Evolutionary conservation across 441 rosid genomes (phyloP), one percentile per base, ranked within the genome.

Genomic region (Pelargonium fulgidum): DNA sequence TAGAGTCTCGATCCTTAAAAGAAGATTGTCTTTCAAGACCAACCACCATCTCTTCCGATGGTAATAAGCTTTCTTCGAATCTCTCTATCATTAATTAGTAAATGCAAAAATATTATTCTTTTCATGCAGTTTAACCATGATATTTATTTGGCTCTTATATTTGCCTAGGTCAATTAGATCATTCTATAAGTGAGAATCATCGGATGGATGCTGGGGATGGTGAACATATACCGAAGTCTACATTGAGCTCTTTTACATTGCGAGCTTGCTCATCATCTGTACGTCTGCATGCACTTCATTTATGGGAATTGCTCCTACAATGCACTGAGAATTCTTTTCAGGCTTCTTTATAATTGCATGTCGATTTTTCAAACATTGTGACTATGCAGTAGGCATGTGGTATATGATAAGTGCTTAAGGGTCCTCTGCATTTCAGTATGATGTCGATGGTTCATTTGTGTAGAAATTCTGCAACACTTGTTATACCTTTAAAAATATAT

Each of bases 211-310:
- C 65, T 81, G 64, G 72, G 39, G 65, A 64, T 73, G 78, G 73
- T 77, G 81, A 66, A 74, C 66, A 65, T 66, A 61, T 50, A 68
- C 76, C 70, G n/a, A 82, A 73, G 73, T 20, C 83, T 12, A 68
- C 74, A 3, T 64, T 72, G 33, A 77, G 47, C 24, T 72, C 79
- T 65, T 80, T 75, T 77, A 59, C 82, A 44, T 41, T 85, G 82
- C 85, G 82, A 75, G 80, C 86, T 68, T 87, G 94, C 84, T 84
- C 89, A 52, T 85, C 90, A 66, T 78, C 81, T 65, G 97, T 93
- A 93, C 44, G 91, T 85, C 73, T 71, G 68, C 26, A 14, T 71
- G 68, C 26, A 14, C 62, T 56, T 56, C 26, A 56, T 56, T 56
- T 22, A 16, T 56, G 17, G 24, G 62, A 56, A 56, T 3, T 7